Percentiles rank a stretch among this genome's conserved stretches.
Conservation (phyloP, 192 early-diverging fungal genomes). For the Coemansia sp. region DNA sequence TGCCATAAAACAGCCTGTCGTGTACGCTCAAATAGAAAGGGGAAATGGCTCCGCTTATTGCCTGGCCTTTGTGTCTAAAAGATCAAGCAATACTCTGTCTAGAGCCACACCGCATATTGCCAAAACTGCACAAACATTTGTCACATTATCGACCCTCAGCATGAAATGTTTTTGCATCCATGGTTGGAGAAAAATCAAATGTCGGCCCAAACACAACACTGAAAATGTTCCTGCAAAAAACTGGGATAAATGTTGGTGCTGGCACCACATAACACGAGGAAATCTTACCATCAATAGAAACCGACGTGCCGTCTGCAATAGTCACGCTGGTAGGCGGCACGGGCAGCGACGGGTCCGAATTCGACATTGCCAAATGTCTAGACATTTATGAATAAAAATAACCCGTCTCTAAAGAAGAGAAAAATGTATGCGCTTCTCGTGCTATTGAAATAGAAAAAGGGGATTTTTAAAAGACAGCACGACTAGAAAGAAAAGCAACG, state of each 20-base stretch:
- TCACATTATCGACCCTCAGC: not conserved
- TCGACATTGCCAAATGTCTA: slow-evolving; percentile 23
- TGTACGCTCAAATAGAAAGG: not conserved
- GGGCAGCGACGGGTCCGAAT: slow-evolving; percentile 44
- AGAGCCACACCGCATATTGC: not conserved
- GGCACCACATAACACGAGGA: not conserved
- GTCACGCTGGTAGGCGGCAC: slow-evolving; percentile 31
- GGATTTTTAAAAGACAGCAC: not conserved
- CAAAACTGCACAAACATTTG: not conserved
- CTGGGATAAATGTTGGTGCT: slow-evolving; percentile 10
- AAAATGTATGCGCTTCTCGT: not conserved
- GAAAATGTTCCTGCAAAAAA: not conserved
- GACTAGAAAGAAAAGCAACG: slow-evolving; percentile 1
- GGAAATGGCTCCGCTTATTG: not conserved
- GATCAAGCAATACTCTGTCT: too few species aligned
- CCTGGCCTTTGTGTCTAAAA: too few species aligned
- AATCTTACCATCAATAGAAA: slow-evolving; percentile 45
- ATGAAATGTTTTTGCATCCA: not conserved
- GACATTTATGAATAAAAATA: slow-evolving; percentile 25
- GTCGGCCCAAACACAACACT: not conserved
- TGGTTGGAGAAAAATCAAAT: not conserved
- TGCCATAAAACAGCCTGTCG: not conserved
- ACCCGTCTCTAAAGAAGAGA: not conserved
- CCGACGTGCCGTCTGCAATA: slow-evolving; percentile 29
- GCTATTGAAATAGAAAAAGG: not conserved